Base-by-base conservation (phyloP, 495 filamentous ascomycete genomes). In the Penicillium bialowiezense region DNA sequence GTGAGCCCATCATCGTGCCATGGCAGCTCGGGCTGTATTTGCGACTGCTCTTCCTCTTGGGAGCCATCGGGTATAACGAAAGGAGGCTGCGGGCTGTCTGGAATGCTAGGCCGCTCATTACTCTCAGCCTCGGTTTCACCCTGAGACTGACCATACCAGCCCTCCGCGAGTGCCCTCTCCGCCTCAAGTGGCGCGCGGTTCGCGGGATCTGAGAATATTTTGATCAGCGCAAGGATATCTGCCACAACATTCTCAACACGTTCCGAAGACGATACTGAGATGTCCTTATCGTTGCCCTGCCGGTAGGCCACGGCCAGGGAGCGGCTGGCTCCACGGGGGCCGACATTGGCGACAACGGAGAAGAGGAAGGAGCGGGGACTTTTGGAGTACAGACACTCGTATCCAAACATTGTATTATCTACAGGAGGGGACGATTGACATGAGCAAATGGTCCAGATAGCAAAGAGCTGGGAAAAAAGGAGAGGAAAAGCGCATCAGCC, bases 291-390 rank as follows among this genome's bases (percentile, higher is more conserved):
- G 41, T 36, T 14, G 45, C 18, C 20, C 36, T 57, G 54, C 35
- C 54, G 54, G 50, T 57, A 57, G 43, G 54, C 54, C 35, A 57
- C 54, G 41, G 50, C 54, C 36, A 57, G 44, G 35, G 41, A 29
- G 41, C 28, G 48, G 40, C 48, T 56, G 38, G 54, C 34, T 31
- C 54, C 48, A 23, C 33, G 10, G 39, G 54, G 54, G 35, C 54
- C 54, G 48, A 56, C 48, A 52, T 56, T 56, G 32, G 54, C 54
- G 21, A 57, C 40, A 31, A 57, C 38, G 45, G 44, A 20, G 35
- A 57, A 57, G 33, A 57, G 50, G 31, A 57, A 57, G 17, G 50
- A 57, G 33, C 54, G 50, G 21, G 55, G 55, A 20, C 14, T 42
- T 2, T 10, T 42, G 28, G 45, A 37, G 23, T 29, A 21, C 10